Base-by-base conservation (phyloP, 192 early-diverging fungal species). In the Chytriomyces sp. region DNA sequence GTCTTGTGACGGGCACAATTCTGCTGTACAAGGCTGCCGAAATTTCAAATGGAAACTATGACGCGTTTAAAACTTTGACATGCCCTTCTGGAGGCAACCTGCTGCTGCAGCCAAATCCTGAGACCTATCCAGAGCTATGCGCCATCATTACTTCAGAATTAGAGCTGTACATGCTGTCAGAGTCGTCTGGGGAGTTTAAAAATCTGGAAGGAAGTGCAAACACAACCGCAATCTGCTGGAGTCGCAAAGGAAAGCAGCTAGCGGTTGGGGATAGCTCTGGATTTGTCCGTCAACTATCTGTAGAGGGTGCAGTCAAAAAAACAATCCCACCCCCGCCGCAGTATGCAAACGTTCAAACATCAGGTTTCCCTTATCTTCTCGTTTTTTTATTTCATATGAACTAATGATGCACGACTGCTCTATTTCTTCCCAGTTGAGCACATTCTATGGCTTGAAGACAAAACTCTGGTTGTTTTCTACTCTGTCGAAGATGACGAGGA, bases 241-340 rank as follows among this genome's bases (percentile, higher is more conserved):
- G 93, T 48, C 86, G 85, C 45, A 97, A 97, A 76, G 95, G 95
- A 76, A 95, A 94, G 75, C 95, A 95, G 78, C 88, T 97, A 49
- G 90, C 91, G 43, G 91, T 92, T 44, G 95, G 94, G 26, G 87
- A 86, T 44, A 59, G 79, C n/a, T 68, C 75, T 7, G 94, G 90
- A 6, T 45, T 59, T 35, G 79, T 97, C 23, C 78, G 82, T 0
- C 92, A 94, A 72, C 84, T 91, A 69, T 84, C 85, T 7, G 87
- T 88, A 1, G 85, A 87, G 26, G 95, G 94, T 45, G 81, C 59
- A 11, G 67, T 83, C 3, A 94, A 93, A 78, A 86, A 86, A 49
- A 72, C 72, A 5, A 84, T 91, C 62, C 69, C 72, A 20, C 77
- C 86, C 18, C 93, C 88, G 24, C 20, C 74, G 16, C 61, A 46